Evolutionary conservation across 257 asterid species (phyloP), one percentile per base, ranked within the genome.

Genomic region (Orobanche coerulescens): DNA sequence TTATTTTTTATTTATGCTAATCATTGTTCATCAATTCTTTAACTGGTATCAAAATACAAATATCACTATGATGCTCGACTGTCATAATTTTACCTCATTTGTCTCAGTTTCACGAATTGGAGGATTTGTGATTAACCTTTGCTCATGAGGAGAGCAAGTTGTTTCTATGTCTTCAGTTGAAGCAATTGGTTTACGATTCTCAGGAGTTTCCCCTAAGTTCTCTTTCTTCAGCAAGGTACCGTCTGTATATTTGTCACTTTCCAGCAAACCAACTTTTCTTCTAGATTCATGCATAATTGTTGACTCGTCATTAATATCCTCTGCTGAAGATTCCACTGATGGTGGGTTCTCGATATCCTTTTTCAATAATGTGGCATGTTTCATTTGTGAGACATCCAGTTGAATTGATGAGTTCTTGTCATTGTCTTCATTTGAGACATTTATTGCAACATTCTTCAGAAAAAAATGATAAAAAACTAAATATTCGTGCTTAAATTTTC

Each of bases 301-400:
- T 42, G 69, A 52, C 47, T 43, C 55, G 14, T 58, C 58, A 24
- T 22, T 50, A 33, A 44, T 48, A 42, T 54, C 70, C 52, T 58
- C 46, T 8, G 11, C 6, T 59, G 64, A 64, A 57, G 71, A 44
- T 66, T 70, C 70, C 19, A 34, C 14, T 11, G 18, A 26, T 15
- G 71, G 50, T 39, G 37, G 37, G 51, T 51, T 65, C 36, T 62
- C 54, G 0, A 4, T 26, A 47, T 62, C 74, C 30, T 63, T 48
- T 28, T 56, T 59, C 70, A 62, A 39, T 37, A 12, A 20, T 54
- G 48, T 22, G 34, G 39, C 64, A 11, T 22, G 71, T 40, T 65
- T 15, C 53, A 30, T 42, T 42, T 73, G 63, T 56, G 67, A 26
- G 58, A 48, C 67, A 31, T 62, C 67, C 36, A 73, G 66, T 57